Evolutionary conservation across 1,284 basidiomycete genomes (phyloP).

Genomic region (Ceratobasidium sp.): DNA sequence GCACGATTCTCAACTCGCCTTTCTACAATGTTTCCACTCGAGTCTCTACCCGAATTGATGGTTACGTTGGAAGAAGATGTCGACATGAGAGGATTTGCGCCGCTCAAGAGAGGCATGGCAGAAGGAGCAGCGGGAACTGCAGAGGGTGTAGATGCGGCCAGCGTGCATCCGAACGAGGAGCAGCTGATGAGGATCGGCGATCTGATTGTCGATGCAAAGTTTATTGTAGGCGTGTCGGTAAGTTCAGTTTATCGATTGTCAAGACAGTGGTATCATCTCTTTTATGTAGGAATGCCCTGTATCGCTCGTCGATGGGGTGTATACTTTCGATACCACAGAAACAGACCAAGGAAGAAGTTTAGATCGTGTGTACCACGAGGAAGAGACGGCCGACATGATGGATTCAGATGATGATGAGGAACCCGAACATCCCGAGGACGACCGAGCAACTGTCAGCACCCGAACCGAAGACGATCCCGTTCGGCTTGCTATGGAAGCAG

Average conservation of each 20-base stretch:
- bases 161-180: constrained; percentile 91
- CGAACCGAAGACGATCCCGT: constrained; percentile 84
- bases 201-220: constrained; percentile 76
- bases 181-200: constrained; percentile 93
- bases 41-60: constrained; percentile 66
- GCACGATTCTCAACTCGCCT: constrained; percentile 72
- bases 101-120: constrained; percentile 64
- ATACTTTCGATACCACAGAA: not conserved
- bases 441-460: constrained; percentile 70
- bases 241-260: constrained; percentile 42
- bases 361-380: constrained; percentile 34
- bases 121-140: constrained; percentile 1
- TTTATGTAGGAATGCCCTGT: constrained; percentile 54
- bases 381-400: not conserved
- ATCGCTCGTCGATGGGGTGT: constrained; percentile 48
- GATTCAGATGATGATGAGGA: constrained; percentile 15
- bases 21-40: constrained; percentile 71
- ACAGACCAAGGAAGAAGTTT: not conserved
- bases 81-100: constrained; percentile 88
- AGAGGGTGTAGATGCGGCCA: constrained; percentile 38
- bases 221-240: constrained; percentile 67
- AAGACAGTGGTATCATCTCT: not conserved
- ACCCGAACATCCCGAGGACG: constrained; percentile 60
- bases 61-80: constrained; percentile 88
- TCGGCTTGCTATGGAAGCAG: constrained; percentile 74